Evolutionary conservation across 495 filamentous ascomycete genomes (phyloP), one percentile per base, ranked within the genome.

Genomic region (Talaromyces proteolyticus): DNA sequence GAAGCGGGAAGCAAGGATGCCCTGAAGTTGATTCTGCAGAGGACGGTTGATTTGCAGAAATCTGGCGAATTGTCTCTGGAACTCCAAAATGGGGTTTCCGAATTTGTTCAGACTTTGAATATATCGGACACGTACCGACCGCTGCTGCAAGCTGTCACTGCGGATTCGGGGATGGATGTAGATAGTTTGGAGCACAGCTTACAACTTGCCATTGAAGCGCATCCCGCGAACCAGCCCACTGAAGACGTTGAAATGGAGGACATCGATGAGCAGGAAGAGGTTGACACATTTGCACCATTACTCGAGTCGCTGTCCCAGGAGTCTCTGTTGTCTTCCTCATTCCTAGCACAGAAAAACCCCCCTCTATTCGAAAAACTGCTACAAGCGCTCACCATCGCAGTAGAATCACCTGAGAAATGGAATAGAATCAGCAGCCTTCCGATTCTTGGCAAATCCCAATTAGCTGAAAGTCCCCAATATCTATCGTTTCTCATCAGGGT

Each of bases 401-500:
- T 74, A 42, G 64, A 74, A 2, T 77, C 75, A 14, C 58, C 74
- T 1, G 58, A 63, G 3, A 68, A 75, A 42, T 56, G 89, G 2
- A 64, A 77, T 10, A 58, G 64, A 24, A 85, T 95, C 54, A 72
- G 80, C 38, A 66, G 74, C 12, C 60, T 82, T 6, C 73, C 78
- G 14, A 68, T 85, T 36, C 71, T 91, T 23, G 72, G 74, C 25
- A 80, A 75, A 42, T 54, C 75, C 5, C 59, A 70, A 20, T 83
- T 80, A 0, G 63, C 72, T 14, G 73, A 79, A 42, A 74, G 81
- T 2, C 77, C 84, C 7, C 77, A 89, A 36, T 87, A 85, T 49
- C 61, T 91, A 57, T 86, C 84, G 3, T 92, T 96, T 61, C 84
- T 91, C 49, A 71, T 82, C 49, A 75, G 81, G 36, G 75, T 89